Evolutionary conservation across 2,329 filamentous ascomycete species (phyloP), one percentile per base, ranked within the genome.

Genomic region (Fusarium paranaense): DNA sequence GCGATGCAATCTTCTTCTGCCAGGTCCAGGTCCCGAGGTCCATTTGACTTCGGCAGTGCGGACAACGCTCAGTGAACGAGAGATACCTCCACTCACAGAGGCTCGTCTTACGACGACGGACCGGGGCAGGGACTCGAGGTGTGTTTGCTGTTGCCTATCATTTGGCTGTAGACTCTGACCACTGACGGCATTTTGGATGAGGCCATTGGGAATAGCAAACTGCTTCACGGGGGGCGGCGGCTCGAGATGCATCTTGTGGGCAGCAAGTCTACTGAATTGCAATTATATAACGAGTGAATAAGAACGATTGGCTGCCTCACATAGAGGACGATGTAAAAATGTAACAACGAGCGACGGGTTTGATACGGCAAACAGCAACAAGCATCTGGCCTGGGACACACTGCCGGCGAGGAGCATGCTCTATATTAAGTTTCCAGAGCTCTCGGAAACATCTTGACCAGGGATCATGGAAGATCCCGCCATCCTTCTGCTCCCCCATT

Each of bases 21-120:
- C 45, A 27, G 45, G 57, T 8, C 59, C 59, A 22, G 58, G 58
- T 13, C 63, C 63, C 13, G 64, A 66, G 5, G 57, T 66, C 64
- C 64, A 66, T 42, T 56, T 54, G 20, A 62, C 64, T 16, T 66
- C 59, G 14, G 64, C 64, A 11, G 57, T 66, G 33, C 64, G 64
- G 6, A 66, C 64, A 25, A 66, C 64, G n/a, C 64, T 66, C 20
- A 66, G 27, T n/a, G 64, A 66, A 32, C 64, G 64, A 56, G 57
- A 59, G 22, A 66, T 35, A 60, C 63, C 54, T 11, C 42, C 33
- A 18, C 18, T 18, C 8, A 40, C 13, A 14, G 57, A 35, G 25
- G 57, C 32, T 11, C 27, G 40, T n/a, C 45, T 60, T n/a, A 66
- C 45, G n/a, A 66, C 63, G 25, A 66, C 57, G n/a, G 64, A 61